Evolutionary conservation across 2,329 filamentous ascomycete genomes (phyloP).

Genomic region (Aulographum hederae): DNA sequence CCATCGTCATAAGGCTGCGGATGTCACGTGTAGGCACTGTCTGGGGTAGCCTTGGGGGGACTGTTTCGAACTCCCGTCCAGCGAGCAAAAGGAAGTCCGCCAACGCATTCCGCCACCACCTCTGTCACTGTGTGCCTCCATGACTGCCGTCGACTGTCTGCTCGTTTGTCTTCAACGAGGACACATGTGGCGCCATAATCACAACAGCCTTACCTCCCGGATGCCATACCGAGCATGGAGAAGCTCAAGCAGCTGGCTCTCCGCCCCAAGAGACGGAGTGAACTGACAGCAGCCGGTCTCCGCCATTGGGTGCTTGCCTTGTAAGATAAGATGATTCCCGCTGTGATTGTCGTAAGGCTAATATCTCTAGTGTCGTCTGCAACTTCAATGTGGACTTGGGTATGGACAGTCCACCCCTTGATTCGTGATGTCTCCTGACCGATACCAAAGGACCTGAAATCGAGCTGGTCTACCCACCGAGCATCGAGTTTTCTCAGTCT

Average conservation of each 20-base stretch:
- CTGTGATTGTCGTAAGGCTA: background rate
- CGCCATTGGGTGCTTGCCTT: slow-evolving; percentile 22
- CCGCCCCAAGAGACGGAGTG: background rate
- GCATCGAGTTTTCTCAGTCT: slow-evolving; percentile 16
- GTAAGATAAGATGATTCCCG: slow-evolving; percentile 9
- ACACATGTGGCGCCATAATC: too few relatives aligned
- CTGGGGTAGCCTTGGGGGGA: too few relatives aligned
- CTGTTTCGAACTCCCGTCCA: too few relatives aligned
- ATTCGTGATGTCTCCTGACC: background rate
- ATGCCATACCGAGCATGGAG: too few relatives aligned
- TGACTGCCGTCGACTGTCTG: too few relatives aligned
- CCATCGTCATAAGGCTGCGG: too few relatives aligned
- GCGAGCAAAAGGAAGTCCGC: too few relatives aligned
- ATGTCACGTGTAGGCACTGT: too few relatives aligned
- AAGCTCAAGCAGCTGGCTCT: slow-evolving; percentile 4
- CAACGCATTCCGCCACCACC: too few relatives aligned
- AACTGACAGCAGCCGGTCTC: slow-evolving; percentile 8
- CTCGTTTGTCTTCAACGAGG: too few relatives aligned
- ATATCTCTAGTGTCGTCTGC: slow-evolving; percentile 16
- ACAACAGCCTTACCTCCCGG: too few relatives aligned
- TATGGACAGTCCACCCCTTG: slow-evolving; percentile 2
- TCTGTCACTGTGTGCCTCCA: too few relatives aligned
- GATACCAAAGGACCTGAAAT: slow-evolving; percentile 17
- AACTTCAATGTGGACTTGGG: slow-evolving; percentile 26
- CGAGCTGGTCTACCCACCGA: slow-evolving; percentile 21